Percentiles rank a stretch among this genome's conserved stretches.
Conservation (phyloP, 208 protist species). For the Porcisia hertigi region DNA sequence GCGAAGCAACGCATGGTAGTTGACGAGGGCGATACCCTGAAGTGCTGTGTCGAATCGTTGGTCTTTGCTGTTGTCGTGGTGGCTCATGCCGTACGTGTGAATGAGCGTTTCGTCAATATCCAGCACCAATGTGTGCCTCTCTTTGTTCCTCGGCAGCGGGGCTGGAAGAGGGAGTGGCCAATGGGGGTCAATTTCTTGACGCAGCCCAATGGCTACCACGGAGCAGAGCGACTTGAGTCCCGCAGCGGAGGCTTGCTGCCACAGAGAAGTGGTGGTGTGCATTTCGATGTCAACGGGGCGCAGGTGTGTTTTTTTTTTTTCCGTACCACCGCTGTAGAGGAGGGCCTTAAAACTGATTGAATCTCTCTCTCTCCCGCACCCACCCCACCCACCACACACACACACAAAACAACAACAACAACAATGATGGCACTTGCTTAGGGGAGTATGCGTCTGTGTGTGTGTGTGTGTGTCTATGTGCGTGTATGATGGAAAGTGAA, state of each 20-base stretch:
- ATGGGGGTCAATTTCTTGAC: conserved; percentile 47
- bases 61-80: conserved; percentile 26
- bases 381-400: neutral
- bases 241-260: conserved; percentile 21
- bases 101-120: conserved; percentile 90
- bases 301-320: neutral
- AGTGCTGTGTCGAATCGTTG: conserved; percentile 18
- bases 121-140: conserved; percentile 80
- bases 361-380: too few species aligned
- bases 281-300: conserved; percentile 10
- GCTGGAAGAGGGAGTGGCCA: conserved; percentile 78
- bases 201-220: conserved; percentile 54
- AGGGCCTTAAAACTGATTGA: neutral
- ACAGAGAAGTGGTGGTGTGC: conserved; percentile 10
- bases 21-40: conserved; percentile 24
- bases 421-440: too few species aligned
- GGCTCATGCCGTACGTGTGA: conserved; percentile 66
- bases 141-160: conserved; percentile 35
- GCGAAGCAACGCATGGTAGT: conserved; percentile 59
- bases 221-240: conserved; percentile 34
- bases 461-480: neutral
- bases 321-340: neutral
- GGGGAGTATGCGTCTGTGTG: neutral
- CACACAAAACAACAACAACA: neutral
- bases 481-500: neutral